Evolutionary conservation across 768 basidiomycete genomes (phyloP), one percentile per base, ranked within the genome.

Genomic region (Scleroderma bovista): DNA sequence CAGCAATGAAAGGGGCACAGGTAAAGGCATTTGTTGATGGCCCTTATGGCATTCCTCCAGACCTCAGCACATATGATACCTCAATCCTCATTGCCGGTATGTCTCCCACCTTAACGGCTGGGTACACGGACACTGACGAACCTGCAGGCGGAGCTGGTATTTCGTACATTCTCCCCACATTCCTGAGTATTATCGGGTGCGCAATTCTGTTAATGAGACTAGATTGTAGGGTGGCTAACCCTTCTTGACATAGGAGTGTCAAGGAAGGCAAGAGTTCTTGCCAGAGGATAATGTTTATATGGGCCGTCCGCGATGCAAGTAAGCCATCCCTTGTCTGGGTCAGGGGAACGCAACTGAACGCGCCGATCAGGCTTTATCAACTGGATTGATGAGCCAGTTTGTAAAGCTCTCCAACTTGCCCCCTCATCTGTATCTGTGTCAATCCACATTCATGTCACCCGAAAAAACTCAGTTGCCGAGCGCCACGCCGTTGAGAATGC

Each of bases 1-100:
- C 53, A 3, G 71, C 67, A 10, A 34, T 46, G 26, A 57, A 49
- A 20, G 60, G 60, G 13, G 57, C 56, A 23, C 58, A 60, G 41
- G 59, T 77, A 34, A 68, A 68, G 36, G 78, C 77, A 6, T 70
- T 77, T 37, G 51, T 86, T 1, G 83, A 83, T 44, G 80, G 79
- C 1, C 79, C 80, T 15, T 80, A 81, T 50, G 72, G 78, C 3
- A 59, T 64, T 2, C 68, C 73, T 0, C 72, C 73, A 2, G 54
- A 64, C 41, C 52, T 79, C 41, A 51, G 56, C 13, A 62, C 64
- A 6, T 76, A 68, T 46, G 72, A 73, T 24, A 71, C 68, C 7
- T 70, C 75, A 0, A 59, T 80, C 12, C 65, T 80, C 32, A 63
- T 81, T 47, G 70, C 75, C 45, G 78, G 78, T 74, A 36, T 22